Conservation (phyloP, 75 land plant species). For the Pinus taeda region DNA sequence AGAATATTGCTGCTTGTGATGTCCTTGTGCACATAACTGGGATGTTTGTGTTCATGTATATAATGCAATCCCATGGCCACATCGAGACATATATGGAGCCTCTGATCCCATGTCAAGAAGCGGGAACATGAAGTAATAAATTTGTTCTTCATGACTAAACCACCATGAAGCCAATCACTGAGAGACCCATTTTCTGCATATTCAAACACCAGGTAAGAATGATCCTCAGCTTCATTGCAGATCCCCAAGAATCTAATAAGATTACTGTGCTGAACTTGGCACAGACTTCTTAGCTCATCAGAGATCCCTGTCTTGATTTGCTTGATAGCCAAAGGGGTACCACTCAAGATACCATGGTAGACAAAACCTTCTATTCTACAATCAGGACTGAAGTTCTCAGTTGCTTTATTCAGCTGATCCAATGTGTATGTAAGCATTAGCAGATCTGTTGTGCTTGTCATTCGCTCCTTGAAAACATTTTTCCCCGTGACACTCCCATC, state of each 20-base stretch:
- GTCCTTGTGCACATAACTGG: constrained; percentile 68
- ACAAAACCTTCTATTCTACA: constrained; percentile 54
- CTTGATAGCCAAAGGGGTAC: constrained; percentile 56
- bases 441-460: background rate
- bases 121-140: constrained; percentile 17
- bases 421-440: constrained; percentile 18
- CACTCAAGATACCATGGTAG: constrained; percentile 47
- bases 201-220: constrained; percentile 59
- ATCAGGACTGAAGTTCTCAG: constrained; percentile 52
- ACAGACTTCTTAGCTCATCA: constrained; percentile 61
- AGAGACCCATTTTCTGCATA: constrained; percentile 82
- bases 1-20: constrained; percentile 74
- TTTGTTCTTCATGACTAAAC: constrained; percentile 12
- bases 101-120: constrained; percentile 54
- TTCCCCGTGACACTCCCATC: background rate
- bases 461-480: background rate
- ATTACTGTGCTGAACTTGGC: constrained; percentile 53
- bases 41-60: constrained; percentile 72
- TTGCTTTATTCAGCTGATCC: constrained; percentile 55
- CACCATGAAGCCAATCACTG: constrained; percentile 47
- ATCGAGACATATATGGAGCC: constrained; percentile 70
- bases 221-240: constrained; percentile 32
- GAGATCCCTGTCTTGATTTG: constrained; percentile 42
- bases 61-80: constrained; percentile 83
- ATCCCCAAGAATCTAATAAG: constrained; percentile 58